Conservation (phyloP, 768 basidiomycete species). For the Tephrocybe sp. region DNA sequence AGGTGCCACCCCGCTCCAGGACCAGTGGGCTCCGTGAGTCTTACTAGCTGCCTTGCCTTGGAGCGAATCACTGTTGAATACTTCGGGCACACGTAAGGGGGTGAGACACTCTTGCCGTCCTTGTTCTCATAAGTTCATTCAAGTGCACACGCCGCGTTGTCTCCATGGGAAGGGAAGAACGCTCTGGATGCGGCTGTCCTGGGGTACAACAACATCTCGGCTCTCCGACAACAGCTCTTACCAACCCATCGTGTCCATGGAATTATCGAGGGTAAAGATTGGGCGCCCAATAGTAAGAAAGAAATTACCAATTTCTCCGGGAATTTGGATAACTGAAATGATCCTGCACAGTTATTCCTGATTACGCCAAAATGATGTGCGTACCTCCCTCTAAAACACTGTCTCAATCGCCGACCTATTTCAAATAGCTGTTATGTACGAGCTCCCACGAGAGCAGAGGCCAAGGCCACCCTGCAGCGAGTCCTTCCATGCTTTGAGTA, state of each 20-base stretch:
- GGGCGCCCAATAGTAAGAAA: slow-evolving; percentile 67
- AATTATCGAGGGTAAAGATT: slow-evolving; percentile 72
- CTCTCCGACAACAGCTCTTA: slow-evolving; percentile 78
- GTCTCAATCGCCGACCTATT: not conserved
- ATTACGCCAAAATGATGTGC: slow-evolving; percentile 72
- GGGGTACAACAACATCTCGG: slow-evolving; percentile 77
- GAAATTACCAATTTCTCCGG: not conserved
- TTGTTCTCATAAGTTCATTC: not conserved
- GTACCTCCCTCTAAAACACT: slow-evolving; percentile 17
- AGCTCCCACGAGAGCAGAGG: slow-evolving; percentile 64
- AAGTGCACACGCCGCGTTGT: slow-evolving; percentile 76
- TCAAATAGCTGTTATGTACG: slow-evolving; percentile 65
- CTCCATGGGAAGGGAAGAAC: slow-evolving; percentile 85
- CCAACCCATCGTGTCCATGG: slow-evolving; percentile 82
- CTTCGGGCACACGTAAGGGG: slow-evolving; percentile 72
- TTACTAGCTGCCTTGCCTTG: slow-evolving; percentile 65
- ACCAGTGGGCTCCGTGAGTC: slow-evolving; percentile 63
- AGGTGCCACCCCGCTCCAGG: slow-evolving; percentile 88
- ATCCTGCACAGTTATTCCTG: slow-evolving; percentile 66
- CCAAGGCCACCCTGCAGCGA: slow-evolving; percentile 54
- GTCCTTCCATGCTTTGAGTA: slow-evolving; percentile 58
- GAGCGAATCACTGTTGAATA: slow-evolving; percentile 64
- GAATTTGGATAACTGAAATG: not conserved
- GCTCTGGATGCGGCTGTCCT: slow-evolving; percentile 87
- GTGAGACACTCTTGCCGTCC: slow-evolving; percentile 34